Percentiles rank a stretch among this genome's conserved stretches.
Evolutionary conservation across 805 yeast species (phyloP).

Genomic region (Maudiozyma saulgeensis): DNA sequence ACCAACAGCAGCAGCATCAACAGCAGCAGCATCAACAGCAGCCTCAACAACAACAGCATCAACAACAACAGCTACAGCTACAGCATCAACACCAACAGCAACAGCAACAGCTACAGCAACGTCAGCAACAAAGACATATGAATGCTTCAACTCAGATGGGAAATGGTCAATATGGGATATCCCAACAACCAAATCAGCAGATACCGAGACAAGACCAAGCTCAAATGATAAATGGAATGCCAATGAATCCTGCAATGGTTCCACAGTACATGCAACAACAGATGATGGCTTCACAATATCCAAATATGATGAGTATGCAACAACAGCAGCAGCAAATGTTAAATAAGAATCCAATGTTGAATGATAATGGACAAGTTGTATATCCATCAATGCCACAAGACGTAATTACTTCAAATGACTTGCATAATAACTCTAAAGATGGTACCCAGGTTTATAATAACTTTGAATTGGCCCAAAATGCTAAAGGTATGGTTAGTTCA

Average conservation of each 20-base stretch:
- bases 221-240: not conserved
- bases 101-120: slow-evolving; percentile 1
- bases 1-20: slow-evolving; percentile 3
- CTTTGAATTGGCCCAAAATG: not conserved
- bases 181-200: slow-evolving; percentile 1
- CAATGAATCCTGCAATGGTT: not conserved
- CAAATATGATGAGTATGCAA: not conserved
- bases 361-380: not conserved
- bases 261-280: not conserved
- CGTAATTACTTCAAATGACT: not conserved
- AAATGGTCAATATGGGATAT: not conserved
- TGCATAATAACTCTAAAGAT: not conserved
- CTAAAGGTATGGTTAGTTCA: not conserved
- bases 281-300: slow-evolving; percentile 1
- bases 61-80: slow-evolving; percentile 1
- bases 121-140: slow-evolving; percentile 1
- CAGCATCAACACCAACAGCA: slow-evolving; percentile 2
- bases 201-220: not conserved
- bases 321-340: slow-evolving; percentile 1
- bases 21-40: slow-evolving; percentile 1
- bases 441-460: not conserved
- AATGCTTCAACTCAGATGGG: not conserved
- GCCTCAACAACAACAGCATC: slow-evolving; percentile 3
- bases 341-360: not conserved
- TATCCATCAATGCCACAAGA: not conserved